These are phyloP conservation scores for Globisporangium parvum DNA, from an alignment of 352 stramenopile species.

Conservation along the genomic window DNA sequence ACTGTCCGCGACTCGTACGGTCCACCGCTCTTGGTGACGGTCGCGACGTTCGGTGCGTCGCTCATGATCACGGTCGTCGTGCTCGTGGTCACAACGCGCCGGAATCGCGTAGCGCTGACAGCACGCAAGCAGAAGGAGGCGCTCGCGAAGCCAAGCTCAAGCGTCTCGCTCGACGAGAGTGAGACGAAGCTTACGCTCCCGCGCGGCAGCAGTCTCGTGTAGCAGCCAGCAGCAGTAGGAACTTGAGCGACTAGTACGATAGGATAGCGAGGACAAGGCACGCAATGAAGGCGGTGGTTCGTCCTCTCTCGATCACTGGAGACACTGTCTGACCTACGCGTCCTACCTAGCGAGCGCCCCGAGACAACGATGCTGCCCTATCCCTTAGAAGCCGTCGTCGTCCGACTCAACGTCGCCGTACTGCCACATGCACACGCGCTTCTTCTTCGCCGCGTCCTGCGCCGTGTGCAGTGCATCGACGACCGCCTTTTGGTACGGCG, in stretches of 20 bases:
- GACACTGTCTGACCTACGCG: too few species aligned
- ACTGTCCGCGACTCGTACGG: neutral
- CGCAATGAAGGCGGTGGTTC: too few species aligned
- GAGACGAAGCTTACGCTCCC: neutral
- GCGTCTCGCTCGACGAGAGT: neutral
- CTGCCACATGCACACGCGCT: slow-evolving; percentile 92
- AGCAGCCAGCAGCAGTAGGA: neutral
- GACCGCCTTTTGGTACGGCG: slow-evolving; percentile 73
- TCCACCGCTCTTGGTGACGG: neutral
- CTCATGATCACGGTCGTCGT: neutral
- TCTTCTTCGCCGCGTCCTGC: slow-evolving; percentile 90
- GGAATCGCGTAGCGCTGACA: neutral
- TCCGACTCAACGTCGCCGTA: slow-evolving; percentile 97
- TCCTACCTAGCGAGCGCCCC: too few species aligned
- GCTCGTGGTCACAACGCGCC: neutral
- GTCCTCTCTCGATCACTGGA: too few species aligned
- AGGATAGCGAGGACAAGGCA: too few species aligned
- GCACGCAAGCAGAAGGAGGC: neutral
- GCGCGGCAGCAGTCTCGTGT: neutral
- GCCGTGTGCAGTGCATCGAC: slow-evolving; percentile 87
- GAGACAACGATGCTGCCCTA: neutral
- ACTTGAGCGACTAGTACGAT: too few species aligned
- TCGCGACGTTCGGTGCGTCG: neutral
- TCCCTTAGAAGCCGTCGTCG: slow-evolving; percentile 62
- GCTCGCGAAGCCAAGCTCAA: neutral